These are phyloP conservation scores for Allium fistulosum DNA, from an alignment of 106 monocot genomes.

Conservation along the genomic window DNA sequence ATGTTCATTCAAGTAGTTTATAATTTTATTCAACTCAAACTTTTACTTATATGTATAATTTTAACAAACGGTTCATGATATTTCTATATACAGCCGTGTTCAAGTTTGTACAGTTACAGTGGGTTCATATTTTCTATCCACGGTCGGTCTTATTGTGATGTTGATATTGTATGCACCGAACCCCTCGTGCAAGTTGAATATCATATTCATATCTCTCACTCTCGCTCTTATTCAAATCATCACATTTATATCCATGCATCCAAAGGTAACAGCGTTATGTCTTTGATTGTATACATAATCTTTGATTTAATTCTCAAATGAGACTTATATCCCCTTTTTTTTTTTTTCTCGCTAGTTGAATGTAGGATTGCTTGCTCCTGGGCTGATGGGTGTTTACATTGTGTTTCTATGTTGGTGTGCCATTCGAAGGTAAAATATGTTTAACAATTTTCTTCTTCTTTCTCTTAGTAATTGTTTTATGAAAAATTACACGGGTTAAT, in stretches of 20 bases:
- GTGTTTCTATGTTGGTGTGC: slow-evolving; percentile 59
- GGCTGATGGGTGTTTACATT: slow-evolving; percentile 52
- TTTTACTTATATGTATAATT: not conserved
- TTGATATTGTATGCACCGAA: slow-evolving; percentile 79
- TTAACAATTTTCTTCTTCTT: not conserved
- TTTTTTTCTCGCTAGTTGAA: slow-evolving; percentile 22
- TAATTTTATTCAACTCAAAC: not conserved
- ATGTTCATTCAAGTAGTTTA: not conserved
- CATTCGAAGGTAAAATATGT: slow-evolving; percentile 27
- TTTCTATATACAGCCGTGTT: slow-evolving; percentile 40
- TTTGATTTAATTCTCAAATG: too few species aligned
- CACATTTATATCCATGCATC: slow-evolving; percentile 52
- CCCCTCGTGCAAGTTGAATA: slow-evolving; percentile 61
- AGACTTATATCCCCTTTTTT: too few species aligned
- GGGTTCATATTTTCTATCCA: slow-evolving; percentile 41
- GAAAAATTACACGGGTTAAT: too few species aligned
- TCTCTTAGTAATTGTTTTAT: too few species aligned
- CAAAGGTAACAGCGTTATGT: slow-evolving; percentile 27
- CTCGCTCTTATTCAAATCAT: slow-evolving; percentile 62
- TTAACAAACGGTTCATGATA: not conserved
- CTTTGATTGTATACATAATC: not conserved
- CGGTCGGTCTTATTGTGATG: slow-evolving; percentile 69
- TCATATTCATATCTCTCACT: slow-evolving; percentile 81
- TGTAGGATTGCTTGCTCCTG: slow-evolving; percentile 41
- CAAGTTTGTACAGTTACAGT: slow-evolving; percentile 39